Evolutionary conservation across 2,329 filamentous ascomycete species (phyloP).

Genomic region (Colletotrichum sp.): DNA sequence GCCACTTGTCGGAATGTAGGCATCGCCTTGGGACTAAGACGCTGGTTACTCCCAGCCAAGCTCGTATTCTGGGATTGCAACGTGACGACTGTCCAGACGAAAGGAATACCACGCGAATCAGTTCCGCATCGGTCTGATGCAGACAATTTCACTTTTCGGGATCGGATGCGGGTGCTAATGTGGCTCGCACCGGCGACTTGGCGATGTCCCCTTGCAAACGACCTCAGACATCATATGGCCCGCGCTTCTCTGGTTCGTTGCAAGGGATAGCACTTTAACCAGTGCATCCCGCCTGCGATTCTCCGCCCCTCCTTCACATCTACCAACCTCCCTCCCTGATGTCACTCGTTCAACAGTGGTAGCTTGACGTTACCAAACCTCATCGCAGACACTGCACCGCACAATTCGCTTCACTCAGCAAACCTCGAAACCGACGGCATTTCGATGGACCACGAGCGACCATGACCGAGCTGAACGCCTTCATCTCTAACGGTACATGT

Average conservation of each 20-base stretch:
- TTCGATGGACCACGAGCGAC: neutral
- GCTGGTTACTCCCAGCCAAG: neutral
- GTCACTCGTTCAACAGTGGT: neutral
- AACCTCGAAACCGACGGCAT: neutral
- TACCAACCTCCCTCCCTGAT: neutral
- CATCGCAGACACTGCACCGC: neutral
- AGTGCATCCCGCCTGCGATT: neutral
- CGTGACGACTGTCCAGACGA: neutral
- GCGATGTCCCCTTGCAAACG: neutral
- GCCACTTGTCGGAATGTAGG: constrained; percentile 1
- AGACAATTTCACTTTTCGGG: neutral
- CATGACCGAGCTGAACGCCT: constrained; percentile 24
- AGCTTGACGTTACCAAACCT: neutral
- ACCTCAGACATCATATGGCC: neutral
- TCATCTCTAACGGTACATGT: constrained; percentile 39
- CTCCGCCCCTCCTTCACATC: neutral
- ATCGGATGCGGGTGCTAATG: neutral
- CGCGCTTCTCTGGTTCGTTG: neutral
- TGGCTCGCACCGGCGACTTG: neutral
- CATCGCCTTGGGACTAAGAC: neutral
- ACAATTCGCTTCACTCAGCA: neutral
- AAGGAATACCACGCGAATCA: neutral
- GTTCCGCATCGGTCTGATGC: neutral
- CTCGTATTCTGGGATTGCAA: neutral
- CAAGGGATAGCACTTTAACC: neutral